Percentiles rank a stretch among this genome's conserved stretches.
Conservation (phyloP, 2,329 filamentous ascomycete species). For the Paracorniculantispora psalliotae region DNA sequence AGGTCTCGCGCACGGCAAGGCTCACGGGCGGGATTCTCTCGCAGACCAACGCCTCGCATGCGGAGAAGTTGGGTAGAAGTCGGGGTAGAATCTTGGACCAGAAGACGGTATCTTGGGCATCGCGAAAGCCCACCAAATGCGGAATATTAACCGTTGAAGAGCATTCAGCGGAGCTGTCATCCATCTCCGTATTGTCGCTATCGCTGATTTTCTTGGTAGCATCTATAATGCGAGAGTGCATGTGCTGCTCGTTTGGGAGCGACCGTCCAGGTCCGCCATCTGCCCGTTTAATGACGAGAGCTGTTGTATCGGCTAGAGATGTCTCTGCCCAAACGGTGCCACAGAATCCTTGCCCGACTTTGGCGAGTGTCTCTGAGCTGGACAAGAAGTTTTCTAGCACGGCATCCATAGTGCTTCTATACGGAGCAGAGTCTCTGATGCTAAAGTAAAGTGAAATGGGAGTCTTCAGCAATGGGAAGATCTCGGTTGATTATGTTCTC, state of each 20-base stretch:
- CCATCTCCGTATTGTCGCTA: not conserved
- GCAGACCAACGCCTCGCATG: conserved; percentile 25
- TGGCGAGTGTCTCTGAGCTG: not conserved
- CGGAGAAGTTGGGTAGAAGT: conserved; percentile 10
- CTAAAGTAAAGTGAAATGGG: too few relatives aligned
- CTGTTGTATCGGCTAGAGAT: not conserved
- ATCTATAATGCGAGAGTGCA: not conserved
- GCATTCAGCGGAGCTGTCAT: not conserved
- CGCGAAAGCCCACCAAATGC: not conserved
- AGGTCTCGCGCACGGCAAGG: conserved; percentile 10
- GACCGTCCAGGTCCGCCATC: conserved; percentile 1
- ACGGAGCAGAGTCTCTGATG: too few relatives aligned
- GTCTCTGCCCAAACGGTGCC: not conserved
- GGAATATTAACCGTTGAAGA: not conserved
- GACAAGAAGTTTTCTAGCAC: too few relatives aligned
- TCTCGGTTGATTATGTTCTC: too few relatives aligned
- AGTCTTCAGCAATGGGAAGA: too few relatives aligned
- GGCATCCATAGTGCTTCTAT: too few relatives aligned
- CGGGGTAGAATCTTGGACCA: not conserved
- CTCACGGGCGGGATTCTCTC: conserved; percentile 25
- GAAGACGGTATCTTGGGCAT: not conserved
- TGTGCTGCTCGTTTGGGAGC: not conserved
- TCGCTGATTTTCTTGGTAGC: not conserved
- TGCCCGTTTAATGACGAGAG: not conserved
- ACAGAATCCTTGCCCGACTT: conserved; percentile 4